phyloP scores from a whole-genome alignment of 176 grass and related monocot species.

The Saccharum spontaneum region DNA sequence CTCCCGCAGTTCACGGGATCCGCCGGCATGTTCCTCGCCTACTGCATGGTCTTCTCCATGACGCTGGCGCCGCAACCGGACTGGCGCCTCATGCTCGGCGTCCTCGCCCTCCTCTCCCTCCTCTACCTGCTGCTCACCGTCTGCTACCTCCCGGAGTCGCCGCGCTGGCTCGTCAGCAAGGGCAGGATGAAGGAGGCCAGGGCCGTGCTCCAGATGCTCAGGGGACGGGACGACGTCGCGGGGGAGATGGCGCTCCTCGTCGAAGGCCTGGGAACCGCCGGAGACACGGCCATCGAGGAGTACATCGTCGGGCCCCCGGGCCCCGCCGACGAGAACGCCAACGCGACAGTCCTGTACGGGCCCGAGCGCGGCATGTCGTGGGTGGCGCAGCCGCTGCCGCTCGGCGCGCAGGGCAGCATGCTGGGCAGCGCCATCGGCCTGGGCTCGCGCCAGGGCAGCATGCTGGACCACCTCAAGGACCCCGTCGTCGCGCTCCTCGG shows the following conservation, averaged over 20 bases:
- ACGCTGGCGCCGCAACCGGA: conserved; percentile 56
- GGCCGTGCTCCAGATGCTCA: conserved; percentile 59
- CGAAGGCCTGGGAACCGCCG: conserved; percentile 51
- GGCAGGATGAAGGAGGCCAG: conserved; percentile 71
- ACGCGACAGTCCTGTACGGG: conserved; percentile 39
- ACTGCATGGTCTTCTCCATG: conserved; percentile 82
- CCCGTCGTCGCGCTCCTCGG: conserved; percentile 68
- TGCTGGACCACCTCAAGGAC: conserved; percentile 71
- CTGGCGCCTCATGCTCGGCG: conserved; percentile 83
- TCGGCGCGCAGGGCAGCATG: conserved; percentile 22
- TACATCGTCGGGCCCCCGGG: conserved; percentile 49
- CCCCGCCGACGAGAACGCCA: too few relatives aligned
- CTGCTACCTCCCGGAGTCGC: conserved; percentile 67
- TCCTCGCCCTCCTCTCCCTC: conserved; percentile 53
- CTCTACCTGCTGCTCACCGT: conserved; percentile 54
- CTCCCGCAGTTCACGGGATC: conserved; percentile 82
- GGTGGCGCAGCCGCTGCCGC: conserved; percentile 56
- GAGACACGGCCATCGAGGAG: conserved; percentile 72
- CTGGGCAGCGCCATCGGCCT: conserved; percentile 50
- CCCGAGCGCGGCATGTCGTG: conserved; percentile 49
- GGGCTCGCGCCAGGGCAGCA: conserved; percentile 57
- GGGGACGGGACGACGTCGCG: conserved; percentile 54
- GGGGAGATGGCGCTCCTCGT: conserved; percentile 87
- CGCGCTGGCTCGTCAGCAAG: conserved; percentile 89
- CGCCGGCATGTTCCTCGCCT: conserved; percentile 75